phyloP scores from a whole-genome alignment of 2,329 filamentous ascomycete genomes.

The Cordyceps tenuipes region DNA sequence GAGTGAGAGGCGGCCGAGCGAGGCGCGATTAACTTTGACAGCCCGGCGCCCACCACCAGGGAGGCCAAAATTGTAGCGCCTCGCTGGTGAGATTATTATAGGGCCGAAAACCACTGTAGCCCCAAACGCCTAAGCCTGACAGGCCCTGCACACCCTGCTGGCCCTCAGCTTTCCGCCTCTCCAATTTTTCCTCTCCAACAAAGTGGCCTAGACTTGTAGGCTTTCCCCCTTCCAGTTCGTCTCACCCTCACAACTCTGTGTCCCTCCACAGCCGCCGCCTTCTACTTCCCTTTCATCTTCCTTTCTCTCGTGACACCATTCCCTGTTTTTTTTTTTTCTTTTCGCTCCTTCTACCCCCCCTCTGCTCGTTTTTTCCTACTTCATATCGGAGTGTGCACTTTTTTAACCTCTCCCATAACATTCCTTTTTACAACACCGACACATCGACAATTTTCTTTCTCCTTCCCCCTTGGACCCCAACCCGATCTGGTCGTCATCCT shows the following conservation, averaged over 20 bases:
- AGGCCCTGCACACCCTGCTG: neutral
- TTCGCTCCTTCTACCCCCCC: neutral
- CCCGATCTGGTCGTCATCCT: neutral
- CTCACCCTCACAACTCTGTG: neutral
- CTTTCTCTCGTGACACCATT: constrained; percentile 7
- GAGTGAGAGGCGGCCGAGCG: too few species aligned
- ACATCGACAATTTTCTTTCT: neutral
- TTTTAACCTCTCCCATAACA: neutral
- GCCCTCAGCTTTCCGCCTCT: neutral
- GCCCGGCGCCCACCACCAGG: too few species aligned
- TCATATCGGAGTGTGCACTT: neutral
- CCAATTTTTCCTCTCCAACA: neutral
- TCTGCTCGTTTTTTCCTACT: neutral
- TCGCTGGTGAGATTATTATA: neutral
- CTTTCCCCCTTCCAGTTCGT: neutral
- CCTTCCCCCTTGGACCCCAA: neutral
- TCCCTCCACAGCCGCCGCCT: neutral
- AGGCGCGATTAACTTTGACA: too few species aligned
- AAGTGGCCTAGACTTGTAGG: neutral
- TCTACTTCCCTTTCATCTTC: constrained; percentile 1
- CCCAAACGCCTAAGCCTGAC: too few species aligned
- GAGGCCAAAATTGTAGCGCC: too few species aligned
- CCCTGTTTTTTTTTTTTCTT: neutral
- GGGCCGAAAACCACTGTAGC: neutral
- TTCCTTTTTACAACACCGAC: neutral